Conservation (phyloP, 371 early-diverging fungal species). For the Batkoa obscura region DNA sequence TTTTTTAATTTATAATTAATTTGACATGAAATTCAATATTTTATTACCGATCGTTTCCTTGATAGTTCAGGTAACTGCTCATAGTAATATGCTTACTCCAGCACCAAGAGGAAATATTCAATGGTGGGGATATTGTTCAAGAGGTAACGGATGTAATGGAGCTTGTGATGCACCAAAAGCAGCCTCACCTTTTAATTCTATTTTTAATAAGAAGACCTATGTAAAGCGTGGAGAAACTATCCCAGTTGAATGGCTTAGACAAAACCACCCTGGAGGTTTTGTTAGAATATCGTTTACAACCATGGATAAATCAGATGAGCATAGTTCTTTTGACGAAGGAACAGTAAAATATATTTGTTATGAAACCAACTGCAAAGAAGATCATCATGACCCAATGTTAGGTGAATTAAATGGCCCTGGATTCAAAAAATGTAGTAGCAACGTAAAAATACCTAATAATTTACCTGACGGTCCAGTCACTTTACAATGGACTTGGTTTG, state of each 20-base stretch:
- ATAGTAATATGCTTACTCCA: not conserved
- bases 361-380: constrained; percentile 28
- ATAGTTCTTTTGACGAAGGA: constrained; percentile 24
- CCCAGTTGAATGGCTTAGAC: constrained; percentile 23
- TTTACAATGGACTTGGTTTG: constrained; percentile 39
- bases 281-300: constrained; percentile 29
- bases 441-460: constrained; percentile 22
- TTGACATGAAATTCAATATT: too few relatives aligned
- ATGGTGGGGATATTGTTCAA: not conserved
- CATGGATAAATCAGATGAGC: constrained; percentile 25
- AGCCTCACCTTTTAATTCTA: not conserved
- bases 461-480: constrained; percentile 28
- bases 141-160: not conserved
- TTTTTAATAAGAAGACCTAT: constrained; percentile 10
- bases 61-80: too few relatives aligned
- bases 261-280: constrained; percentile 41
- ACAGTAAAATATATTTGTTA: constrained; percentile 27
- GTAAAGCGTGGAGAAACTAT: constrained; percentile 25
- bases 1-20: too few relatives aligned
- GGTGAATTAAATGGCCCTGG: constrained; percentile 22
- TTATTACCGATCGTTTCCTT: too few relatives aligned
- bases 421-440: constrained; percentile 19
- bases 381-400: constrained; percentile 7
- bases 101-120: not conserved
- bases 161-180: not conserved